These are phyloP conservation scores for Aristolochia fimbriata DNA, from an alignment of 164 flowering plant genomes.

Conservation along the genomic window DNA sequence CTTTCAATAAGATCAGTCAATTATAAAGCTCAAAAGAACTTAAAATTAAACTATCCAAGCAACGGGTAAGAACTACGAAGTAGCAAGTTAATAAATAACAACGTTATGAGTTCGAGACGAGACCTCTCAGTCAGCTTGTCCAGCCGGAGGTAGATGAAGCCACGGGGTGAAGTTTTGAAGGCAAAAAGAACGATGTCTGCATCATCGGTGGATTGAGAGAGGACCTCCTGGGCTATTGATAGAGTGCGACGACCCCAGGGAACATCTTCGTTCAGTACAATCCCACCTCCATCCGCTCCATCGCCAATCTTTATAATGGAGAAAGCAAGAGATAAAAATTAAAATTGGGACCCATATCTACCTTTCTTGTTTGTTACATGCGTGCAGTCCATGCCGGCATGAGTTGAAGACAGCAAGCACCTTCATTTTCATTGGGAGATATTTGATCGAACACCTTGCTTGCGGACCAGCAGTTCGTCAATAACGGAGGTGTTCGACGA, in stretches of 20 bases:
- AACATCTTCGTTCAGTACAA: conserved; percentile 51
- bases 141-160: conserved; percentile 70
- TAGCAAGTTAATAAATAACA: no score
- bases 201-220: conserved; percentile 27
- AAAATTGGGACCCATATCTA: not conserved
- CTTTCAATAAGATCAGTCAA: no score
- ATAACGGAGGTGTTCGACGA: no score
- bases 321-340: not conserved
- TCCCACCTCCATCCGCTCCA: conserved; percentile 97
- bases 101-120: not conserved
- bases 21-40: no score
- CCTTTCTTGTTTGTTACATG: not conserved
- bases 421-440: not conserved
- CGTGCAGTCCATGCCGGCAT: not conserved
- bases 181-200: conserved; percentile 56
- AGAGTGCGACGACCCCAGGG: conserved; percentile 72
- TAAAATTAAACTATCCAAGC: no score
- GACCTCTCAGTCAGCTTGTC: conserved; percentile 70
- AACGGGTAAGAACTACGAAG: no score
- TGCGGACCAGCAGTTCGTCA: not conserved
- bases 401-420: not conserved
- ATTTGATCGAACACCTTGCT: not conserved
- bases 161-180: conserved; percentile 75
- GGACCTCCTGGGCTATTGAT: conserved; percentile 50
- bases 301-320: conserved; percentile 55